Percentiles rank a stretch among this genome's conserved stretches.
phyloP scores from a whole-genome alignment of 75 land plant genomes.

The Cryptomeria japonica region DNA sequence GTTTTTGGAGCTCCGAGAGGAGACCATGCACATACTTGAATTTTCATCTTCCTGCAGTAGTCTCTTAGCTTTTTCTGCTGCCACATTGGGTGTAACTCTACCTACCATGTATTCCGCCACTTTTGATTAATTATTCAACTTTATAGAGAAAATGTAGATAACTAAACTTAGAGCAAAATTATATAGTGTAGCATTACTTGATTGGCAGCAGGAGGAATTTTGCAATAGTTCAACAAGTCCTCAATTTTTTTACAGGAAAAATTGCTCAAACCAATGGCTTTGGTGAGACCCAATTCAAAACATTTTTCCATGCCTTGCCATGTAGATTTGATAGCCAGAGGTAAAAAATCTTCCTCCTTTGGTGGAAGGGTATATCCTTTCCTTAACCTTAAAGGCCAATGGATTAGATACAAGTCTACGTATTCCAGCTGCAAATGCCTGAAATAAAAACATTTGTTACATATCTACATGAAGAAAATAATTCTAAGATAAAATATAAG shows the following conservation, averaged over 20 bases:
- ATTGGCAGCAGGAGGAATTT: slow-evolving; percentile 63
- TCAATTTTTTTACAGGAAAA: slow-evolving; percentile 58
- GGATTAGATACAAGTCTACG: slow-evolving; percentile 51
- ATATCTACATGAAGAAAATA: not conserved
- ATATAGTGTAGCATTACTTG: slow-evolving; percentile 33
- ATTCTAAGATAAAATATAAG: not conserved
- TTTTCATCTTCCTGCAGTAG: slow-evolving; percentile 29
- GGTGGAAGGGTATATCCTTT: slow-evolving; percentile 23
- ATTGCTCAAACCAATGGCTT: slow-evolving; percentile 74
- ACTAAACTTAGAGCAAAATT: not conserved
- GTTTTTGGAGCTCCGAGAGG: slow-evolving; percentile 43
- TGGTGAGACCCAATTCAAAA: slow-evolving; percentile 45
- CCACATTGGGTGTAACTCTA: slow-evolving; percentile 47
- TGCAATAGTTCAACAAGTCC: slow-evolving; percentile 39
- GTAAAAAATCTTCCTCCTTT: slow-evolving; percentile 33
- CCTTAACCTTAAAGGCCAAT: slow-evolving; percentile 51
- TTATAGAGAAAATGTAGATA: not conserved
- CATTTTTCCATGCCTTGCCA: slow-evolving; percentile 56
- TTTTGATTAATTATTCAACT: not conserved
- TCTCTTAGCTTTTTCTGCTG: slow-evolving; percentile 47
- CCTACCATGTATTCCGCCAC: slow-evolving; percentile 10
- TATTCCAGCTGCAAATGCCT: slow-evolving; percentile 48
- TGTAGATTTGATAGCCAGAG: slow-evolving; percentile 35
- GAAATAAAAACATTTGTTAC: not conserved
- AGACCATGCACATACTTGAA: slow-evolving; percentile 50